Percentiles rank a stretch among this genome's conserved stretches.
Evolutionary conservation across 768 basidiomycete species (phyloP).

Genomic region (Vishniacozyma victoriae): DNA sequence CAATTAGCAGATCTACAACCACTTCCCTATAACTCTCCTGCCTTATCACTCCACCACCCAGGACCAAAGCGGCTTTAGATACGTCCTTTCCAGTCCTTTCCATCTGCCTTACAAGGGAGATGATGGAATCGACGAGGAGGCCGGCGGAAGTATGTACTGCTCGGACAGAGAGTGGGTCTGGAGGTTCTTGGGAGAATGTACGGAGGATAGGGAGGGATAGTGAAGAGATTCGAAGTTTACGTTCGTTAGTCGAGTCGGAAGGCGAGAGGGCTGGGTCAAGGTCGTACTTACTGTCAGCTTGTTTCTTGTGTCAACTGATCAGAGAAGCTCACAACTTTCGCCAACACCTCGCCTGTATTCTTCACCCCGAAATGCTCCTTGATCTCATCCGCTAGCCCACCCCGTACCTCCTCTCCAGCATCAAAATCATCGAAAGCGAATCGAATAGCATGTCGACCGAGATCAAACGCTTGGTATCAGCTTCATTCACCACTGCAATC

Average conservation of each 20-base stretch:
- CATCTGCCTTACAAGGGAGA: conserved; percentile 8
- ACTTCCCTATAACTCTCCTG: conserved; percentile 17
- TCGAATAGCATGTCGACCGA: conserved; percentile 26
- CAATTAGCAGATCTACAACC: conserved; percentile 10
- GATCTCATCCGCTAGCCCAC: conserved; percentile 16
- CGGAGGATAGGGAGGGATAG: conserved; percentile 17
- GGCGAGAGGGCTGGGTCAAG: conserved; percentile 22
- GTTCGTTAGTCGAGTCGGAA: conserved; percentile 23
- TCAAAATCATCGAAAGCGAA: conserved; percentile 29
- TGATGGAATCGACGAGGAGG: conserved; percentile 11
- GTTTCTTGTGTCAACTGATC: not conserved
- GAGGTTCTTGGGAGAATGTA: conserved; percentile 5
- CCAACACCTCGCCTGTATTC: conserved; percentile 23
- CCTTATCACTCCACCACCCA: conserved; percentile 27
- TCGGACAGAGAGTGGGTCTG: conserved; percentile 11
- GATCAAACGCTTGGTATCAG: conserved; percentile 24
- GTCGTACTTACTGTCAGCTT: conserved; percentile 16
- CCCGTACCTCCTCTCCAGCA: conserved; percentile 7
- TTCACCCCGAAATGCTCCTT: conserved; percentile 24
- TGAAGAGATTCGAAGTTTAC: conserved; percentile 27
- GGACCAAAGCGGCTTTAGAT: conserved; percentile 15
- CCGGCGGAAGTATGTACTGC: conserved; percentile 11
- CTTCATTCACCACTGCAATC: not conserved
- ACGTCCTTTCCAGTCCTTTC: not conserved
- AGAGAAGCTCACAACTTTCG: conserved; percentile 20